Evolutionary conservation across 257 asterid genomes (phyloP).

Genomic region (Nicotiana tabacum): DNA sequence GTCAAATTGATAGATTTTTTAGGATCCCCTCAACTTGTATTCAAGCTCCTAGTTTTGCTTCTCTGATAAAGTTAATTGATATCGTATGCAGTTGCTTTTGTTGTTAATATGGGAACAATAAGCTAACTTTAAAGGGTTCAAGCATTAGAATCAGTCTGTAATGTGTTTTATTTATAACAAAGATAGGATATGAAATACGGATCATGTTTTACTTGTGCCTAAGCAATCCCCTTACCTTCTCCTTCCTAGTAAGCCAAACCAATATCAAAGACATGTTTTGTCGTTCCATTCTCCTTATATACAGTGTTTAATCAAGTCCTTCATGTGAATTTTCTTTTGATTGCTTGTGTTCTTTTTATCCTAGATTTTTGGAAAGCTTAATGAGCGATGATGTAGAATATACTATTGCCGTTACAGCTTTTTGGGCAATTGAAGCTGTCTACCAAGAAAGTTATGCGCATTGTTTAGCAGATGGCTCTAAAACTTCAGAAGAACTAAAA

Average conservation of each 20-base stretch:
- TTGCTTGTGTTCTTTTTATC: background rate
- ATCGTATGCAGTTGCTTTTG: background rate
- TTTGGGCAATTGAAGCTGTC: constrained; percentile 80
- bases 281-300: background rate
- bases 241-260: background rate
- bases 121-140: background rate
- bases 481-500: constrained; percentile 59
- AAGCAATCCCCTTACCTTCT: background rate
- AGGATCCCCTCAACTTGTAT: background rate
- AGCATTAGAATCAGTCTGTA: background rate
- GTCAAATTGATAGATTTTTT: background rate
- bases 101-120: background rate
- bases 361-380: constrained; percentile 62
- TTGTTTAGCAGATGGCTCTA: constrained; percentile 56
- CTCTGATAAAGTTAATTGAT: background rate
- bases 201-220: background rate
- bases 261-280: background rate
- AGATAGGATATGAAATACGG: background rate
- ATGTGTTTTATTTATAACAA: background rate
- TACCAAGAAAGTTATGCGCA: constrained; percentile 87
- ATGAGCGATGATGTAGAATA: constrained; percentile 57
- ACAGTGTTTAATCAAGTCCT: background rate
- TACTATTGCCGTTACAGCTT: constrained; percentile 54
- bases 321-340: background rate
- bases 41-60: background rate